Base-by-base conservation (phyloP, 768 basidiomycete genomes). In the Panus rudis region DNA sequence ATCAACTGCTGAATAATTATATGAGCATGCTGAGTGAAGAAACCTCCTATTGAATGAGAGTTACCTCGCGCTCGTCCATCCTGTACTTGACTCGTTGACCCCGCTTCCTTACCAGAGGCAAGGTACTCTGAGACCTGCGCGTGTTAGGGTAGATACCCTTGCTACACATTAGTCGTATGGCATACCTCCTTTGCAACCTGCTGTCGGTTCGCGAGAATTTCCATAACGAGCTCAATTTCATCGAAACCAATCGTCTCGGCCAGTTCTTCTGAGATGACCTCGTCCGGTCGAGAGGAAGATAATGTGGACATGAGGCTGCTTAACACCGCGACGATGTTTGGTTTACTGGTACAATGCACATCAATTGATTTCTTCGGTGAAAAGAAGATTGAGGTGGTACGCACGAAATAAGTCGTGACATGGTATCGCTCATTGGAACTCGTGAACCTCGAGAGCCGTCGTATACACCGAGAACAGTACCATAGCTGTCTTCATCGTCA, bases 171-270 rank as follows among this genome's bases (percentile, higher is more conserved):
- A 10, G 10, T 30, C 28, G 10, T 30, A 30, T 16, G 10, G 16
- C 67, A 52, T 50, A 84, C 85, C 60, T 80, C 67, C 51, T 67
- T 51, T 22, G 63, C 67, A 24, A 83, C 56, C 1, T 60, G 56
- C 6, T 52, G 48, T 17, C 92, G 78, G 23, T 78, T 69, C 14
- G 67, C 57, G 2, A 96, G 61, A 21, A 96, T 72, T 31, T 85
- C 75, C 63, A 75, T 75, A 6, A 84, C 78, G 25, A 92, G 65
- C 21, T 89, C 88, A 37, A 97, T 78, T 14, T 84, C 75, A 39
- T 94, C 87, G 58, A 82, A 89, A 2, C 92, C 94, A 37, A 93
- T 59, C 8, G 88, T 65, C 47, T 96, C 92, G 6, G 75, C 76
- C 8, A 97, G 59, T 51, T 89, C 84, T 21, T 66, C 76, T 21